Conservation (phyloP, 1,139 yeast species). For the Kurtzmaniella quercitrusa region DNA sequence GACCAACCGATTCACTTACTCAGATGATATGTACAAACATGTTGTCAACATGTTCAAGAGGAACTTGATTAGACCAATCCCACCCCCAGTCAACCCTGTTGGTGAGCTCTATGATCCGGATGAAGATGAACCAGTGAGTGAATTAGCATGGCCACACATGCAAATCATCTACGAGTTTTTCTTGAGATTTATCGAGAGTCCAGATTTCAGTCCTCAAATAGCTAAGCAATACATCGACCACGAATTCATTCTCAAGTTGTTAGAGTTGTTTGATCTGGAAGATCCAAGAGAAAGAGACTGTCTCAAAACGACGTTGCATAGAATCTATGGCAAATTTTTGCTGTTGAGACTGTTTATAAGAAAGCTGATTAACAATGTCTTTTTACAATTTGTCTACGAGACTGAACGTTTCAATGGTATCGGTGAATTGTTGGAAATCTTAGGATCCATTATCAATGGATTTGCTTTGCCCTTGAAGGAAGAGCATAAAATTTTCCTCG, state of each 20-base stretch:
- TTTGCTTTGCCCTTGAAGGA: conserved; percentile 96
- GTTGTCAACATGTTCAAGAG: conserved; percentile 87
- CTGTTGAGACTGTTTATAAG: conserved; percentile 88
- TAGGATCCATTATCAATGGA: conserved; percentile 96
- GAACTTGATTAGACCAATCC: conserved; percentile 90
- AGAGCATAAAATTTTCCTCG: conserved; percentile 89
- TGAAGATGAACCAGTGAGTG: conserved; percentile 97
- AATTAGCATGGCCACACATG: conserved; percentile 99
- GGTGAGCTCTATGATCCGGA: conserved; percentile 97
- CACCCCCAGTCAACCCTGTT: conserved; percentile 96
- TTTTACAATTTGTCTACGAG: conserved; percentile 89
- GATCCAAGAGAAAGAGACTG: conserved; percentile 96
- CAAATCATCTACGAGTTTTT: conserved; percentile 93
- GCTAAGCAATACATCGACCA: conserved; percentile 96
- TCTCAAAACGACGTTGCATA: conserved; percentile 87
- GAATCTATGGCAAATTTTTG: conserved; percentile 93
- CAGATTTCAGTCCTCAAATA: conserved; percentile 88
- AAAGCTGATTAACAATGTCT: conserved; percentile 86
- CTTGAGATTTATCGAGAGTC: conserved; percentile 86
- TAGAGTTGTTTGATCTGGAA: conserved; percentile 92
- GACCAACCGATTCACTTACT: conserved; percentile 73
- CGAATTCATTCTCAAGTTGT: conserved; percentile 70
- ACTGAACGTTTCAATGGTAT: conserved; percentile 95
- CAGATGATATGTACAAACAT: conserved; percentile 86
- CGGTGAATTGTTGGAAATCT: conserved; percentile 88